Evolutionary conservation across 345 rosid genomes (phyloP).

Genomic region (Arabidopsis thaliana): DNA sequence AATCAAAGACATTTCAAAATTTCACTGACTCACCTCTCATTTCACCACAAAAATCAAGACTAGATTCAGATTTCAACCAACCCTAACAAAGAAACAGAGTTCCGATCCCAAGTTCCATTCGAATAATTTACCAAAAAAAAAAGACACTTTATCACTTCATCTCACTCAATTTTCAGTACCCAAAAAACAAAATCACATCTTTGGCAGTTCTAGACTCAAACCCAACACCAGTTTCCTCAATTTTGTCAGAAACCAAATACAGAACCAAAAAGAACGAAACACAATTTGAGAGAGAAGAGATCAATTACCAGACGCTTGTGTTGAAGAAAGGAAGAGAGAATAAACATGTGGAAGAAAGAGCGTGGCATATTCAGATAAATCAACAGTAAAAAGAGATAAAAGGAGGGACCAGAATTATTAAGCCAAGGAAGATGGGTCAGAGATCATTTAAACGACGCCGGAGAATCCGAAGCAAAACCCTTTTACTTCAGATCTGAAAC

Average conservation of each 20-base stretch:
- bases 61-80: constrained; percentile 20
- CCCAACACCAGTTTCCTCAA: too few species aligned
- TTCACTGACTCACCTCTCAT: constrained; percentile 14
- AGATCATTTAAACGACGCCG: constrained; percentile 56
- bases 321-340: constrained; percentile 56
- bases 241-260: background rate
- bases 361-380: constrained; percentile 52
- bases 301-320: constrained; percentile 58
- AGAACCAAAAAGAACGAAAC: background rate
- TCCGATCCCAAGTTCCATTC: too few species aligned
- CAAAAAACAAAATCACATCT: constrained; percentile 19
- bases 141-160: too few species aligned
- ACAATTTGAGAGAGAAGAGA: constrained; percentile 2
- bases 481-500: constrained; percentile 40
- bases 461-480: constrained; percentile 24
- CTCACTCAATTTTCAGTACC: constrained; percentile 1
- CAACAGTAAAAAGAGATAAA: constrained; percentile 32
- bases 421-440: constrained; percentile 34
- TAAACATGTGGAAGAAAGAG: constrained; percentile 64
- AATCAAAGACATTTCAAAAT: constrained; percentile 10
- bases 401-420: constrained; percentile 21
- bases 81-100: background rate
- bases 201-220: background rate
- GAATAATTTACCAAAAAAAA: too few species aligned
- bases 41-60: constrained; percentile 8